Percentiles rank a stretch among this genome's conserved stretches.
Evolutionary conservation across 176 grass and related monocot genomes (phyloP).

Genomic region (Metroxylon sagu): DNA sequence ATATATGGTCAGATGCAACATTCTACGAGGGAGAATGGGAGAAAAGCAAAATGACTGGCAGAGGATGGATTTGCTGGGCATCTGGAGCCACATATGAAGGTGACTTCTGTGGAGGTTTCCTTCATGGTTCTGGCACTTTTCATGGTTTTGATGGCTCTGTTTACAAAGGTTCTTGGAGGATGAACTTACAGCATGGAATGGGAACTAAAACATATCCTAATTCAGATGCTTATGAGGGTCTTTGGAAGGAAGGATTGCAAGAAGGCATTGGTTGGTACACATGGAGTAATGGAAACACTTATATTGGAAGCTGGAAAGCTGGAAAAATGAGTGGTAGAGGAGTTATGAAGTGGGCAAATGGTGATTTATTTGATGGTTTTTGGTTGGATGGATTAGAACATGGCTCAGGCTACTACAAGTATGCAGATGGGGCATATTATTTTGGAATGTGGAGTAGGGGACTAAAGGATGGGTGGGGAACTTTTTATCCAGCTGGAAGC

Average conservation of each 20-base stretch:
- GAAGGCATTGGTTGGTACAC: slow-evolving; percentile 73
- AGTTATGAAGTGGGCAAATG: slow-evolving; percentile 77
- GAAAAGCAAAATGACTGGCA: slow-evolving; percentile 71
- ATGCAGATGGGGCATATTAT: slow-evolving; percentile 57
- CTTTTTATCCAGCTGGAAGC: slow-evolving; percentile 68
- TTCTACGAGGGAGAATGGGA: slow-evolving; percentile 76
- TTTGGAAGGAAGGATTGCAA: slow-evolving; percentile 85
- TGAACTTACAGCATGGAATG: slow-evolving; percentile 87
- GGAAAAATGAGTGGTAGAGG: slow-evolving; percentile 87
- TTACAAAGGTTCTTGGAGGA: slow-evolving; percentile 80
- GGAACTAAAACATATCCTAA: slow-evolving; percentile 70
- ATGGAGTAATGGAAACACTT: slow-evolving; percentile 67
- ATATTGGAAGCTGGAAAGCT: slow-evolving; percentile 73
- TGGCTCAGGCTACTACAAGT: slow-evolving; percentile 74
- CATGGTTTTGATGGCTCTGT: slow-evolving; percentile 53
- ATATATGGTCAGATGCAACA: slow-evolving; percentile 76
- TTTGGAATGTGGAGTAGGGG: slow-evolving; percentile 88
- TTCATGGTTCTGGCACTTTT: slow-evolving; percentile 71
- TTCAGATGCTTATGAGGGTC: slow-evolving; percentile 69
- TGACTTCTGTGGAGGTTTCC: slow-evolving; percentile 74
- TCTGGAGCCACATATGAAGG: slow-evolving; percentile 78
- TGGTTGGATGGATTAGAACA: slow-evolving; percentile 78
- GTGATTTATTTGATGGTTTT: slow-evolving; percentile 66
- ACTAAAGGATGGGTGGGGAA: slow-evolving; percentile 86
- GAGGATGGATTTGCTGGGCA: slow-evolving; percentile 59